Percentiles rank a stretch among this genome's conserved stretches.
These are phyloP conservation scores for Nakaseomyces delphensis DNA, from an alignment of 1,139 yeast species.

Conservation along the genomic window DNA sequence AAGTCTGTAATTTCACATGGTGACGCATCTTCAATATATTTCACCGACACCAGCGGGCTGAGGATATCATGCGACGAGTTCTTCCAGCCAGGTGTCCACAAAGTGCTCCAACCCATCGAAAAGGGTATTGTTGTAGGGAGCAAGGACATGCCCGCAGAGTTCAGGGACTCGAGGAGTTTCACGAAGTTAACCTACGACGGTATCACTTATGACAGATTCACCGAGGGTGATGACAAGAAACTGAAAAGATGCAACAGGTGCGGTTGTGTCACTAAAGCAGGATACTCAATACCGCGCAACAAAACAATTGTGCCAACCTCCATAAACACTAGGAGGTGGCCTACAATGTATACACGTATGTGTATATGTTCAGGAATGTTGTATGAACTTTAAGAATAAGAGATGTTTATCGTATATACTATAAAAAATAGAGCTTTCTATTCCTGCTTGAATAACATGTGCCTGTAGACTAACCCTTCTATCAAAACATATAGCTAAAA, in stretches of 20 bases:
- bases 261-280: constrained; percentile 31
- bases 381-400: constrained; percentile 20
- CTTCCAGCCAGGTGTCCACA: constrained; percentile 16
- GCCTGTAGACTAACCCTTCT: too few relatives aligned
- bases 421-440: too few relatives aligned
- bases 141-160: constrained; percentile 12
- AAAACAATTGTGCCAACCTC: constrained; percentile 29
- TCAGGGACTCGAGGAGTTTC: constrained; percentile 18
- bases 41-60: constrained; percentile 27
- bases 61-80: constrained; percentile 27
- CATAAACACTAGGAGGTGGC: constrained; percentile 32
- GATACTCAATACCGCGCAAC: constrained; percentile 24
- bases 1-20: constrained; percentile 27
- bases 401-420: too few relatives aligned
- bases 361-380: constrained; percentile 32
- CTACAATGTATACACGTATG: constrained; percentile 30
- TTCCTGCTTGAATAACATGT: too few relatives aligned
- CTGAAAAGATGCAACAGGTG: constrained; percentile 31
- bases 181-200: constrained; percentile 26
- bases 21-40: constrained; percentile 27
- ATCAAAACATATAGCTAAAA: too few relatives aligned
- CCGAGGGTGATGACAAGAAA: constrained; percentile 16
- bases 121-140: constrained; percentile 23
- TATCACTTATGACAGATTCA: constrained; percentile 27
- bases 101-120: constrained; percentile 24